Conservation (phyloP, 345 rosid species). For the Heritiera fomes region DNA sequence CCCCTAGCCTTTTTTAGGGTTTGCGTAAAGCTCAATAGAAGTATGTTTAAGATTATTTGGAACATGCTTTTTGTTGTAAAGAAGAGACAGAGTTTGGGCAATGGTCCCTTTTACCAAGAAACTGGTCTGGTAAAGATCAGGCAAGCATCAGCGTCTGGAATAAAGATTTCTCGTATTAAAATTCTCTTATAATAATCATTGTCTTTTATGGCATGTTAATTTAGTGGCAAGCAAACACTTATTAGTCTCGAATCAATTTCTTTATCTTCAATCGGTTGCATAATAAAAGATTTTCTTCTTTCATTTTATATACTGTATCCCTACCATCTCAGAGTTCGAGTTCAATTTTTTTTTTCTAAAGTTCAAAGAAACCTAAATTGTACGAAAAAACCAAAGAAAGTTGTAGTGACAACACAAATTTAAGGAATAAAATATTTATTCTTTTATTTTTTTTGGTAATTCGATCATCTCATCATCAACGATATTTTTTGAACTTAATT, state of each 20-base stretch:
- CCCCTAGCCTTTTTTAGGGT: slow-evolving; percentile 25
- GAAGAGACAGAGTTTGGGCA: slow-evolving; percentile 27
- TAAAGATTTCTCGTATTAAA: too few relatives aligned
- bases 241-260: neutral
- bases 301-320: too few relatives aligned
- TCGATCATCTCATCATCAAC: too few relatives aligned
- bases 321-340: too few relatives aligned
- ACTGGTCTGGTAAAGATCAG: slow-evolving; percentile 30
- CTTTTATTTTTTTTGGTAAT: too few relatives aligned
- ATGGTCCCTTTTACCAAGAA: slow-evolving; percentile 29
- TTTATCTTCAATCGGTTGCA: too few relatives aligned
- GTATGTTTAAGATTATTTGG: neutral
- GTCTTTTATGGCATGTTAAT: neutral
- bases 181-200: too few relatives aligned
- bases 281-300: neutral
- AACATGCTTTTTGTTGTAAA: slow-evolving; percentile 1
- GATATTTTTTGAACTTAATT: too few relatives aligned
- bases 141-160: neutral
- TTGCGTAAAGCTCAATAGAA: slow-evolving; percentile 45
- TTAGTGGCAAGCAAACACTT: neutral
- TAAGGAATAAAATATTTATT: too few relatives aligned
- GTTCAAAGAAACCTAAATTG: neutral
- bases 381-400: neutral
- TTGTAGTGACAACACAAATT: neutral
- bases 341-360: neutral